Base-by-base conservation (phyloP, 164 flowering plant genomes). In the Berberis vulgaris region DNA sequence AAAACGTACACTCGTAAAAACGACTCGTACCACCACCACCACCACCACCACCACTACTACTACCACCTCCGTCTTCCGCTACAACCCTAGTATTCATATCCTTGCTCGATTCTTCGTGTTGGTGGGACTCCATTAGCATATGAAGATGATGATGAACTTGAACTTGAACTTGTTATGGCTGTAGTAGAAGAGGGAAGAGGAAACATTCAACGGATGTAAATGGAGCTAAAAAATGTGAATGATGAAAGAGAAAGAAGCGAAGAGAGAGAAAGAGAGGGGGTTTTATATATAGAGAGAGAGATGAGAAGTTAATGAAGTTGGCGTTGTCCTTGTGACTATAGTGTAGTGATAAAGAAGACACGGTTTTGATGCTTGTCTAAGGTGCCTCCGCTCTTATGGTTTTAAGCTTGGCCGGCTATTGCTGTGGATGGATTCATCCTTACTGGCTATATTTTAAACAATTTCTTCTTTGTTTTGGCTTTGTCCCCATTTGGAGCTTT, bases 1-100 rank as follows among this genome's bases (percentile, higher is more conserved):
- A 84, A 55, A 80, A 84, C 63, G 73, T 80, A 53, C 88, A 84
- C 66, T 79, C 79, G 43, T 84, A 84, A 54, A 77, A 78, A 7
- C 84, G 45, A 9, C 72, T 56, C 4, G 62, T 46, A 56, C 63
- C 53, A 0, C 7, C 43, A 5, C 63, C 73, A 3, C 70, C 79
- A 45, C 65, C 65, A 26, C 26, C 0, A 7, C 84, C 40, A 9
- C 72, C 56, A 5, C 59, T 46, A 56, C 63, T 49, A 0, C 7
- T 41, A 5, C 63, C 73, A 3, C 70, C 79, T 45, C 65, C 65
- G 67, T 44, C 74, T n/a, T 66, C 43, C 40, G 66, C 77, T 1
- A 53, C 60, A 2, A 49, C 49, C 11, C n/a, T 11, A 43, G 61
- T 69, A 45, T 52, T 57, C 52, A 26, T 26, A 26, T 77, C 79